A percentile compares a stretch with the other conserved stretches of the same genome.
Evolutionary conservation across 2,329 filamentous ascomycete genomes (phyloP).

Genomic region (Cryphonectria naterciae): DNA sequence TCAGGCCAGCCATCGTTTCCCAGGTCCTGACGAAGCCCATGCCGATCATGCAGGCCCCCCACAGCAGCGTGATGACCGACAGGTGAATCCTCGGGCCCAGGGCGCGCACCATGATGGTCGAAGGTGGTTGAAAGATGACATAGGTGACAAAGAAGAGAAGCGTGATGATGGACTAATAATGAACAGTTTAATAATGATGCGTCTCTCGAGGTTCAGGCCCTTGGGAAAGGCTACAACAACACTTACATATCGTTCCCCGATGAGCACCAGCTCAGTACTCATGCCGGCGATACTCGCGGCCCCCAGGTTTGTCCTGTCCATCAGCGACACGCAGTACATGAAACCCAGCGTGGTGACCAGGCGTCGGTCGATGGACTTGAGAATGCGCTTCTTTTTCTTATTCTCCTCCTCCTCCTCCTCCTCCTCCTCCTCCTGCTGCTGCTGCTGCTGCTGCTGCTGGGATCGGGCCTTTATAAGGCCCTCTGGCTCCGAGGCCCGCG

Average conservation of each 20-base stretch:
- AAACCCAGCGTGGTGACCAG: conserved; percentile 64
- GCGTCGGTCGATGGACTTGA: conserved; percentile 69
- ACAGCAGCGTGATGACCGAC: conserved; percentile 56
- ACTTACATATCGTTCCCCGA: conserved; percentile 51
- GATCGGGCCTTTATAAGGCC: conserved; percentile 50
- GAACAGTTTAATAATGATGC: too few relatives aligned
- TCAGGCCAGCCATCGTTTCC: conserved; percentile 55
- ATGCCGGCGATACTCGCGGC: conserved; percentile 73
- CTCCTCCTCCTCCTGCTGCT: too few relatives aligned
- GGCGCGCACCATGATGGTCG: conserved; percentile 69
- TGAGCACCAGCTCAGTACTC: conserved; percentile 50
- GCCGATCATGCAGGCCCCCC: conserved; percentile 66
- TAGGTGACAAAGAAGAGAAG: conserved; percentile 78
- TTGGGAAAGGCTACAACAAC: conserved; percentile 7
- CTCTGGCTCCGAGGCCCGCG: conserved; percentile 34
- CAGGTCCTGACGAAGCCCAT: conserved; percentile 66
- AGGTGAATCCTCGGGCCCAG: conserved; percentile 65
- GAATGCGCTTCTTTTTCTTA: conserved; percentile 55
- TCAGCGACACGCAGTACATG: conserved; percentile 76
- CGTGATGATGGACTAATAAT: conserved; percentile 22
- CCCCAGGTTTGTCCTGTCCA: conserved; percentile 81
- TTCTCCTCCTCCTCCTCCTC: conserved; percentile 53
- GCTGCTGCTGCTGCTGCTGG: conserved; percentile 33
- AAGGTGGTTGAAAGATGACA: conserved; percentile 71
- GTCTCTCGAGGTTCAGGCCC: too few relatives aligned